Evolutionary conservation across 352 stramenopile genomes (phyloP), one percentile per base, ranked within the genome.

Genomic region (Phytophthora citricola): DNA sequence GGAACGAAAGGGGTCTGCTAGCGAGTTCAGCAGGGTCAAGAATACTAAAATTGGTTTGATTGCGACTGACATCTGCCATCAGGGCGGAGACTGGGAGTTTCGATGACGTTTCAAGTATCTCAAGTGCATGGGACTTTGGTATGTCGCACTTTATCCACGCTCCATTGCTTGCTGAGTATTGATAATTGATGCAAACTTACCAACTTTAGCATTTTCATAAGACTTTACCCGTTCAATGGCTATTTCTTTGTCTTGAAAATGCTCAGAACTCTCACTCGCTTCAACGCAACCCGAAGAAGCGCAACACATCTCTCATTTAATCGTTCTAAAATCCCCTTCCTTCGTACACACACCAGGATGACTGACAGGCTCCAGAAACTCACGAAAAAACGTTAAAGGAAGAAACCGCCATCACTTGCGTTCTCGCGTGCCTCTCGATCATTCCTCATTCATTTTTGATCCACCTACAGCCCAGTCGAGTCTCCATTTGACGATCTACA

Each of bases 361-460:
- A 22, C 39, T 66, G 63, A 63, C 57, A 60, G 63, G 31, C 60
- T 58, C 50, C 45, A 68, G 52, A 55, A 66, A 61, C 29, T 51
- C 65, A 68, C 44, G 38, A 58, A 48, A 69, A 58, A 60, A 57
- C 15, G 17, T 17, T 46, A 46, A 55, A 27, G 20, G 24, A 22
- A 51, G 50, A 75, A 75, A 75, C 62, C 5, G 62, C 38, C 45
- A 58, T 36, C 11, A 57, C 40, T 61, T 36, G 34, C 48, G 46
- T 56, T 22, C 20, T 61, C 24, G 4, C 24, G 52, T 36, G 24
- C 38, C 31, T 43, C 38, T 29, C 29, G 20, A 29, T 56, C 14
- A n/a, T 68, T 58, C 66, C 45, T 65, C 65, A 68, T 75, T 75
- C 57, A 51, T 41, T 49, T 22, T 64, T 71, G 52, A 54, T 58